Evolutionary conservation across 306 rosid species (phyloP), one percentile per base, ranked within the genome.

Genomic region (Elaeagnus macrophylla): DNA sequence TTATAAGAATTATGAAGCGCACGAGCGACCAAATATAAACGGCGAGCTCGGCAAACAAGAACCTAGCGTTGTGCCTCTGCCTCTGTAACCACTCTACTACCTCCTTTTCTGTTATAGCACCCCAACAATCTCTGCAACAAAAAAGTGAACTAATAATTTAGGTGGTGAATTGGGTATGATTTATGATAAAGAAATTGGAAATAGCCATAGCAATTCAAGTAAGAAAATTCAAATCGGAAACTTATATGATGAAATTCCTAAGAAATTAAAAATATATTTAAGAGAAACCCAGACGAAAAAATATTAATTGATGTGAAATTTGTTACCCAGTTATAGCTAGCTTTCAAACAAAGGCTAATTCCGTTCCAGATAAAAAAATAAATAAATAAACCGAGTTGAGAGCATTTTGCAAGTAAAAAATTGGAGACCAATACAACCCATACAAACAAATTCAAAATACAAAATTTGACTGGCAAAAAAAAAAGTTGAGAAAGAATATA

Each of bases 1-100:
- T 45, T 42, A 69, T 54, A 47, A 65, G 66, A 62, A 25, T 25
- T 54, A 39, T 54, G 40, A 58, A 63, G 59, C 75, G 74, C 88
- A 77, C 82, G 75, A 74, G 85, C 81, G 80, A 76, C 80, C 32
- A 77, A 69, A 66, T 76, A 77, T 75, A 66, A 82, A 63, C 78
- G 80, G 80, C 80, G 82, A 63, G 72, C 79, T 43, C 82, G 53
- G 42, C 54, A 73, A 70, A 81, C 83, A 70, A 74, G 71, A 71
- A 52, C 63, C 74, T 72, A 51, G 48, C 67, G 55, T 58, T 67
- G 66, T 25, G 32, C 32, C 15, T 10, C 12, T 49, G 59, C 56
- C 59, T 37, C 80, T 47, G 73, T 76, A 67, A 74, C 77, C 43
- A 64, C 72, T 53, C 69, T 37, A 25, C 56, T 48, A 54, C 41